These are phyloP conservation scores for Apiotrichum akiyoshidainum DNA, from an alignment of 1,284 basidiomycete species.

Conservation along the genomic window DNA sequence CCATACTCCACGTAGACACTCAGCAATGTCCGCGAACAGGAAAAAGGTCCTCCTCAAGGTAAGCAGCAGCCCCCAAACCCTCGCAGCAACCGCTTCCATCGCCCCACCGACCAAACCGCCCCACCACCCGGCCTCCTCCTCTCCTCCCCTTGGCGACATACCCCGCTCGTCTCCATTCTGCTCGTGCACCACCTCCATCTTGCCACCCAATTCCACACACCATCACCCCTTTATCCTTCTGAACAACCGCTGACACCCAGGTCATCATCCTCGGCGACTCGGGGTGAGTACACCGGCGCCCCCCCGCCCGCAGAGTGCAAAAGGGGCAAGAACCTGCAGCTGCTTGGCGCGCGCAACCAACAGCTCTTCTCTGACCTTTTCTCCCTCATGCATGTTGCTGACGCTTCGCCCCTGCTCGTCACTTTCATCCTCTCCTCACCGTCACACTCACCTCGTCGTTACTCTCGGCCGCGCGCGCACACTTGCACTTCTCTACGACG, in stretches of 20 bases:
- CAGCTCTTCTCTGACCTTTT: not conserved
- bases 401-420: too few species aligned
- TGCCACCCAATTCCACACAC: not conserved
- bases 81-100: too few species aligned
- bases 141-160: too few species aligned
- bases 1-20: not conserved
- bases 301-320: not conserved
- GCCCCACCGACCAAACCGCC: not conserved
- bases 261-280: conserved; percentile 98
- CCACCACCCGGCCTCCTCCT: not conserved
- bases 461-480: not conserved
- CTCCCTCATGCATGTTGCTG: not conserved
- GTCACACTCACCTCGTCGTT: too few species aligned
- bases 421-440: too few species aligned
- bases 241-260: conserved; percentile 52
- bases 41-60: conserved; percentile 91
- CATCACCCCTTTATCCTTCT: not conserved
- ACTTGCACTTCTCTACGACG: not conserved
- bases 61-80: conserved; percentile 19
- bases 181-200: not conserved
- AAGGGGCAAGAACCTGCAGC: not conserved
- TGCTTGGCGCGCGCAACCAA: too few species aligned
- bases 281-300: conserved; percentile 62
- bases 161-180: not conserved
- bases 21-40: conserved; percentile 54